These are phyloP conservation scores for Xeromyces bisporus DNA, from an alignment of 495 filamentous ascomycete genomes.

Conservation along the genomic window DNA sequence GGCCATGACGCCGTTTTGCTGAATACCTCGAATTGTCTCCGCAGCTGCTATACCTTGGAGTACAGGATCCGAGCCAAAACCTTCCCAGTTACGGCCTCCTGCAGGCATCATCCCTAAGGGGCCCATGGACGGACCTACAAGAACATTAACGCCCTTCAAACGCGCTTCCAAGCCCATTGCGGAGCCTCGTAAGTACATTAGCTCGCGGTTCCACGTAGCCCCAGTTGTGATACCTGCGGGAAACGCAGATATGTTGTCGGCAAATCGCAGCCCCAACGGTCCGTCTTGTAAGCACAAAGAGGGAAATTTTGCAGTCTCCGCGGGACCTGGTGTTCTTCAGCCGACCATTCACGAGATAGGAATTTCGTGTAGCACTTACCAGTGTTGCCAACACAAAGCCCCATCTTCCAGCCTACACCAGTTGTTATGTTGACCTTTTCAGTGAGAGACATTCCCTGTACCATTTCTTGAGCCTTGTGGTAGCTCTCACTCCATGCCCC, in stretches of 20 bases:
- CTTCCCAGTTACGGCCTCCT: constrained; percentile 87
- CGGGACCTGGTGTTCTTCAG: constrained; percentile 43
- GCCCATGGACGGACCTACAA: constrained; percentile 64
- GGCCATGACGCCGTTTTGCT: constrained; percentile 65
- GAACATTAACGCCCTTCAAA: constrained; percentile 53
- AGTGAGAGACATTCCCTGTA: constrained; percentile 63
- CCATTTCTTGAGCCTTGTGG: constrained; percentile 60
- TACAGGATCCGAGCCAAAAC: constrained; percentile 64
- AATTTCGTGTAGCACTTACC: constrained; percentile 16
- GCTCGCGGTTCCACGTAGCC: constrained; percentile 69
- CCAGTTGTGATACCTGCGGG: constrained; percentile 76
- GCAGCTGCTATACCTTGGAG: constrained; percentile 50
- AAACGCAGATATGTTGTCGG: constrained; percentile 60
- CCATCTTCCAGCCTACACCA: constrained; percentile 83
- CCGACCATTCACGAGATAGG: no score
- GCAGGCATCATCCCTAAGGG: constrained; percentile 66
- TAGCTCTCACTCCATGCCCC: constrained; percentile 63
- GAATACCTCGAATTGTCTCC: constrained; percentile 59
- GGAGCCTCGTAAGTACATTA: constrained; percentile 55
- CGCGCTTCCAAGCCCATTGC: constrained; percentile 56
- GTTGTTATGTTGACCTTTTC: constrained; percentile 96
- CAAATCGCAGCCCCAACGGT: constrained; percentile 63
- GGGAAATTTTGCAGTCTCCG: constrained; percentile 57
- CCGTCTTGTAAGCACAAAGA: constrained; percentile 83
- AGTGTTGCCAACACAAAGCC: constrained; percentile 81